phyloP scores from a whole-genome alignment of 805 yeast species.

The Ogataea thermomethanolica region DNA sequence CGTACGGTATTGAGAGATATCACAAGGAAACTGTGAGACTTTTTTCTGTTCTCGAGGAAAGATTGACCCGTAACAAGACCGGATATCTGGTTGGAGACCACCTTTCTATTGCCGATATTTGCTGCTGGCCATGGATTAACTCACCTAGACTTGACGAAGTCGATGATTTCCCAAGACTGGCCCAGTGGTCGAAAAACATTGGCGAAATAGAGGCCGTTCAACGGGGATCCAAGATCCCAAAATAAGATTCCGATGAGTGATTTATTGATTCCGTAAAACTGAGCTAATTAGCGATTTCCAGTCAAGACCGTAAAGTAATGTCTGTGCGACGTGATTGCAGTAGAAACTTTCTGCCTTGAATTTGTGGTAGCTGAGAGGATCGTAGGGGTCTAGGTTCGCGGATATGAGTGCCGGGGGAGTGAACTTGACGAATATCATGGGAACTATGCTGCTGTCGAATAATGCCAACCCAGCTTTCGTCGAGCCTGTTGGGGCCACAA shows the following conservation, averaged over 20 bases:
- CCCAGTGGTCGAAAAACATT: conserved; percentile 40
- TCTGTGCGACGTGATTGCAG: conserved; percentile 37
- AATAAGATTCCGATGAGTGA: conserved; percentile 1
- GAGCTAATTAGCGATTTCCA: conserved; percentile 27
- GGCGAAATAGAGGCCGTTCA: conserved; percentile 33
- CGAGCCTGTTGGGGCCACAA: conserved; percentile 45
- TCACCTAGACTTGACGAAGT: conserved; percentile 30
- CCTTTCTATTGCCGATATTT: conserved; percentile 57
- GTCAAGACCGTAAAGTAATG: conserved; percentile 35
- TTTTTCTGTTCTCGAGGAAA: conserved; percentile 50
- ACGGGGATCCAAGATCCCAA: conserved; percentile 27
- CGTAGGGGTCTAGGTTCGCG: conserved; percentile 28
- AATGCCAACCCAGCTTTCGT: conserved; percentile 46
- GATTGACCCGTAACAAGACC: conserved; percentile 42
- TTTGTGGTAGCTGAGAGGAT: conserved; percentile 36
- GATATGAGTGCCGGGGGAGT: conserved; percentile 30
- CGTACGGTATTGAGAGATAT: conserved; percentile 53
- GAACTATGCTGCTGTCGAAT: conserved; percentile 43
- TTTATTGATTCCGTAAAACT: conserved; percentile 10
- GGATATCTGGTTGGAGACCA: conserved; percentile 62
- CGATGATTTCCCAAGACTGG: conserved; percentile 37
- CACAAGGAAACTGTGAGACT: conserved; percentile 49
- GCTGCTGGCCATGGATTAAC: conserved; percentile 45
- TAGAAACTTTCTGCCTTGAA: conserved; percentile 37
- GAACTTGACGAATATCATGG: conserved; percentile 43